These are phyloP conservation scores for Cytospora paraplurivora DNA, from an alignment of 2,329 filamentous ascomycete species.

Conservation along the genomic window DNA sequence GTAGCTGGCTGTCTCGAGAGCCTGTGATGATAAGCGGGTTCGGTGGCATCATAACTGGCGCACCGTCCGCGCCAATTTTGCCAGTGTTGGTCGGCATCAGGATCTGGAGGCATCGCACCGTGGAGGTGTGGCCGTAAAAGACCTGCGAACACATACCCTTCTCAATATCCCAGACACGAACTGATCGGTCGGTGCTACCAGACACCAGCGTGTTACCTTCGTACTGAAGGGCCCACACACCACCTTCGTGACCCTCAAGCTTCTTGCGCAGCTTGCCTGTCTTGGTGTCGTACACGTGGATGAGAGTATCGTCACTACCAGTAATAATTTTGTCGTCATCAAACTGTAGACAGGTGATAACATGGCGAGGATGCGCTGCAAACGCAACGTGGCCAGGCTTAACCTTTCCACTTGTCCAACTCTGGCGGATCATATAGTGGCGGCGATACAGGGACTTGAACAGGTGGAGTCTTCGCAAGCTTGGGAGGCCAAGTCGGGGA, in stretches of 20 bases:
- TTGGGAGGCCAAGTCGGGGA: conserved; percentile 76
- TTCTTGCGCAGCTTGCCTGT: conserved; percentile 82
- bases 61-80: conserved; percentile 65
- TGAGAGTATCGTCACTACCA: conserved; percentile 95
- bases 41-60: conserved; percentile 84
- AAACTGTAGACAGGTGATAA: conserved; percentile 97
- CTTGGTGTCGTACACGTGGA: conserved; percentile 97
- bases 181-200: conserved; percentile 91
- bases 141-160: conserved; percentile 90
- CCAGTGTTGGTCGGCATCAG: conserved; percentile 82
- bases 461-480: conserved; percentile 81
- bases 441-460: conserved; percentile 96
- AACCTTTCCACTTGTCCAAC: conserved; percentile 85
- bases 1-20: conserved; percentile 88
- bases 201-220: conserved; percentile 94
- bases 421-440: conserved; percentile 85
- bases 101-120: conserved; percentile 93
- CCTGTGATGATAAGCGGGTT: conserved; percentile 97
- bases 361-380: conserved; percentile 91
- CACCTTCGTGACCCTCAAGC: conserved; percentile 91
- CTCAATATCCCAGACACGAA: conserved; percentile 99
- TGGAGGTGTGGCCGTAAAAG: conserved; percentile 97
- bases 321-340: conserved; percentile 98
- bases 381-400: conserved; percentile 93
- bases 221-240: conserved; percentile 97